Evolutionary conservation across 1,284 basidiomycete genomes (phyloP).

Genomic region (Tilletia setariae): DNA sequence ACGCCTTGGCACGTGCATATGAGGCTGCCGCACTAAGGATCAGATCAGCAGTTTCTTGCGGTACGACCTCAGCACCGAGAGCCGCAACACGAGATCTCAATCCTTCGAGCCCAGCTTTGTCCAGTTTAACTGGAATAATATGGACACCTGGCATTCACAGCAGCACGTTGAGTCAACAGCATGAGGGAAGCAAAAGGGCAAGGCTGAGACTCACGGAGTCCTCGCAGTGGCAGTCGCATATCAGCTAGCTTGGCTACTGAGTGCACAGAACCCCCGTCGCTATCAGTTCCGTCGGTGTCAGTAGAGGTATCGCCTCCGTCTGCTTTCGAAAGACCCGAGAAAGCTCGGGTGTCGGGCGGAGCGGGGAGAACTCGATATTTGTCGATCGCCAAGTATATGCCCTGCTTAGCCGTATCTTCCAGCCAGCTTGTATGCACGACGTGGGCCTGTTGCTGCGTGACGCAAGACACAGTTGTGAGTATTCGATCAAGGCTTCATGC

Average conservation of each 20-base stretch:
- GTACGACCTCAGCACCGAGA: constrained; percentile 1
- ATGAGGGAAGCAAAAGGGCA: too few species aligned
- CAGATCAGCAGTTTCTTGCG: not conserved
- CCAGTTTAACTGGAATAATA: not conserved
- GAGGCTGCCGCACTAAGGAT: not conserved
- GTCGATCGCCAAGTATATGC: not conserved
- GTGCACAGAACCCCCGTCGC: not conserved
- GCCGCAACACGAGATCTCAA: not conserved
- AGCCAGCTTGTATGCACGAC: constrained; percentile 6
- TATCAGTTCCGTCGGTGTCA: not conserved
- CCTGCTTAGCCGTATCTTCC: constrained; percentile 1
- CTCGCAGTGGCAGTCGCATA: constrained; percentile 5
- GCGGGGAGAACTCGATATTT: constrained; percentile 4
- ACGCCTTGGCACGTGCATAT: not conserved
- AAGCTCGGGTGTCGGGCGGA: not conserved
- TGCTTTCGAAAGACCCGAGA: not conserved
- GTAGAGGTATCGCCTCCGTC: not conserved
- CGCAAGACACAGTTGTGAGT: not conserved
- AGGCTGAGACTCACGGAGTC: constrained; percentile 4
- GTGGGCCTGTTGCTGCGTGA: not conserved
- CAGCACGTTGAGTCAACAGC: not conserved
- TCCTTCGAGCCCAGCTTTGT: not conserved
- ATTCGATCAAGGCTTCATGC: not conserved
- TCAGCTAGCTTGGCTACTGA: not conserved
- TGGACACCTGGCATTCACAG: not conserved